Evolutionary conservation across 148 eudicot species (phyloP).

Genomic region (Suaeda aralocaspica): DNA sequence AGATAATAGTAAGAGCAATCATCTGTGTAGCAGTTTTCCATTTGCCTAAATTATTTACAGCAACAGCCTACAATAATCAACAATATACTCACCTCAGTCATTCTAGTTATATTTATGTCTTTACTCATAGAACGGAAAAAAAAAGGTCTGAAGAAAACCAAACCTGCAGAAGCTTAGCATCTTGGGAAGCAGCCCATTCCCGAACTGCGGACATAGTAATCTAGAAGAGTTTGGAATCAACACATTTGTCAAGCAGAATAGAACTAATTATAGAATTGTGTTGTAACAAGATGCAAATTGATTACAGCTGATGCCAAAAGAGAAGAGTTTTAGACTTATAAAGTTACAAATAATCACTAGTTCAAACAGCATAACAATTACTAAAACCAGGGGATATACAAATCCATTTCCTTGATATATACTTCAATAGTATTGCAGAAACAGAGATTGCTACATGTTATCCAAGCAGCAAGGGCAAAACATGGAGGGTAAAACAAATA

Average conservation of each 20-base stretch:
- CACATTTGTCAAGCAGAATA: not conserved
- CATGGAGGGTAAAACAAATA: not conserved
- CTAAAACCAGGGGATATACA: too few species aligned
- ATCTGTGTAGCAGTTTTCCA: constrained; percentile 99
- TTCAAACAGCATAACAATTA: too few species aligned
- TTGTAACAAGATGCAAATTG: not conserved
- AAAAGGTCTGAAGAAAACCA: constrained; percentile 19
- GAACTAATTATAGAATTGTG: not conserved
- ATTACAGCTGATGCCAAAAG: not conserved
- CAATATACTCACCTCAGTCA: constrained; percentile 16
- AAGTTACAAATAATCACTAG: too few species aligned
- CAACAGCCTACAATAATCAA: constrained; percentile 70
- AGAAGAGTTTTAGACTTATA: too few species aligned
- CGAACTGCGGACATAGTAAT: constrained; percentile 97
- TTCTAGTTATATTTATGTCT: not conserved
- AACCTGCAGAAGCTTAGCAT: constrained; percentile 70
- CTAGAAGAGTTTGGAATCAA: constrained; percentile 31
- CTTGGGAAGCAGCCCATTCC: constrained; percentile 97
- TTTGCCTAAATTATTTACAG: constrained; percentile 94
- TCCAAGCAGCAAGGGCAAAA: too few species aligned
- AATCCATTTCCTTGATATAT: too few species aligned
- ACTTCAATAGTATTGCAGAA: too few species aligned
- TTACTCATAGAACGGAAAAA: not conserved
- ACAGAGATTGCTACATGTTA: too few species aligned
- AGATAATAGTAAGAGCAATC: constrained; percentile 79